Percentiles rank a stretch among this genome's conserved stretches.
Conservation (phyloP, 805 yeast species). For the Candida multigemmis region DNA sequence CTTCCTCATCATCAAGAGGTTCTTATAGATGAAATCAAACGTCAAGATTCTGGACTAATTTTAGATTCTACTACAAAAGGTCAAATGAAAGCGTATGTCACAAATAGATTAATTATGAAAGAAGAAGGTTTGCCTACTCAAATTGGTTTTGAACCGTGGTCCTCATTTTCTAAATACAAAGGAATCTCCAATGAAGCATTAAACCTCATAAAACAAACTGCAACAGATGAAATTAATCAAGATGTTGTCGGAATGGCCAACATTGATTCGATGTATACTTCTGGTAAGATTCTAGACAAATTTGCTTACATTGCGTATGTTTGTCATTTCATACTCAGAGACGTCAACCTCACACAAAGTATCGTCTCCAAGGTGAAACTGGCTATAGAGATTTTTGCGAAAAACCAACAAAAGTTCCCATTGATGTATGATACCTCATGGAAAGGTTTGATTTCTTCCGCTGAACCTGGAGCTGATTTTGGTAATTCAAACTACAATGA, state of each 20-base stretch:
- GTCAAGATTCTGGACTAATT: constrained; percentile 18
- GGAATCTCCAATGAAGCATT: constrained; percentile 19
- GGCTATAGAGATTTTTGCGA: constrained; percentile 62
- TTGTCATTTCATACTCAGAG: constrained; percentile 55
- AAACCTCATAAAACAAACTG: constrained; percentile 34
- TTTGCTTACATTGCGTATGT: constrained; percentile 81
- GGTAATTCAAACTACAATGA: constrained; percentile 22
- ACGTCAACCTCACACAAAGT: constrained; percentile 39
- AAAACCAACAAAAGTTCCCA: constrained; percentile 34
- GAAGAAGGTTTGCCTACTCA: constrained; percentile 31
- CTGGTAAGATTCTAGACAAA: constrained; percentile 84
- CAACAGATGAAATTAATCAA: constrained; percentile 42
- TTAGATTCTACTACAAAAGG: constrained; percentile 47
- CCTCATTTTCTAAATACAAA: constrained; percentile 30
- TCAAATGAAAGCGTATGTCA: constrained; percentile 32
- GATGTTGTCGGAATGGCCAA: constrained; percentile 52
- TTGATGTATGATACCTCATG: constrained; percentile 19
- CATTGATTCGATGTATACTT: constrained; percentile 79
- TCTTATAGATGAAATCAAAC: constrained; percentile 16
- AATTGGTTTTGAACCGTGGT: constrained; percentile 49
- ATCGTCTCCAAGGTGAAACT: constrained; percentile 51
- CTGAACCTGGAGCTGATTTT: constrained; percentile 13
- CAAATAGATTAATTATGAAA: constrained; percentile 30
- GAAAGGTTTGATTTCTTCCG: constrained; percentile 18
- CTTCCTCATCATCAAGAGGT: constrained; percentile 43